Evolutionary conservation across 768 basidiomycete species (phyloP).

Genomic region (Auriscalpium microsporum): DNA sequence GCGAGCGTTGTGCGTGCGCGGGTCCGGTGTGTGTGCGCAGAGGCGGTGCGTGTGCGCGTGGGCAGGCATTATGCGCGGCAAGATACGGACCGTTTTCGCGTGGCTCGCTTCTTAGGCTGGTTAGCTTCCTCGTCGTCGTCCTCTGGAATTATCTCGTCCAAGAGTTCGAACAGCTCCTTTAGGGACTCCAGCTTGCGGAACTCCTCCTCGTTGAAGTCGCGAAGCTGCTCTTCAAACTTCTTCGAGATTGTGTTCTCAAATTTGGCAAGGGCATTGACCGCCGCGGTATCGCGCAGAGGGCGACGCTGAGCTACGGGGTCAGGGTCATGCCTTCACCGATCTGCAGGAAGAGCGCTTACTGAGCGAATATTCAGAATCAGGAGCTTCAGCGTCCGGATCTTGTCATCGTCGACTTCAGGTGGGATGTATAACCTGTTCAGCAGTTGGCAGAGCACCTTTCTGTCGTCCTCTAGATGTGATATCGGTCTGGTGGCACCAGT

Average conservation of each 20-base stretch:
- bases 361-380: constrained; percentile 50
- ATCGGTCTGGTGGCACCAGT: not conserved
- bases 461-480: constrained; percentile 31
- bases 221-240: constrained; percentile 63
- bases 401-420: constrained; percentile 58
- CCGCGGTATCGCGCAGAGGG: constrained; percentile 45
- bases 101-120: constrained; percentile 31
- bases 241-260: constrained; percentile 63
- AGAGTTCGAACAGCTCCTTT: constrained; percentile 55
- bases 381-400: constrained; percentile 53
- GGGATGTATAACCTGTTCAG: constrained; percentile 55
- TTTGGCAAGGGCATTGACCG: constrained; percentile 62
- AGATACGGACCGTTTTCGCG: constrained; percentile 41
- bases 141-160: constrained; percentile 66
- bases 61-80: too few relatives aligned
- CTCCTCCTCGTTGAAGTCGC: constrained; percentile 65
- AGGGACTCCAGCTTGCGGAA: constrained; percentile 56
- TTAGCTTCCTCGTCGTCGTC: constrained; percentile 39
- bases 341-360: constrained; percentile 33
- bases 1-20: too few relatives aligned
- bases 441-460: constrained; percentile 40
- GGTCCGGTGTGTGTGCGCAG: too few relatives aligned
- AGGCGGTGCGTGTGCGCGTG: too few relatives aligned
- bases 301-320: constrained; percentile 37
- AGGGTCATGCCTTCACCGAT: not conserved